Percentiles rank a stretch among this genome's conserved stretches.
Conservation (phyloP, 2,329 filamentous ascomycete genomes). For the Colletotrichum salicis region DNA sequence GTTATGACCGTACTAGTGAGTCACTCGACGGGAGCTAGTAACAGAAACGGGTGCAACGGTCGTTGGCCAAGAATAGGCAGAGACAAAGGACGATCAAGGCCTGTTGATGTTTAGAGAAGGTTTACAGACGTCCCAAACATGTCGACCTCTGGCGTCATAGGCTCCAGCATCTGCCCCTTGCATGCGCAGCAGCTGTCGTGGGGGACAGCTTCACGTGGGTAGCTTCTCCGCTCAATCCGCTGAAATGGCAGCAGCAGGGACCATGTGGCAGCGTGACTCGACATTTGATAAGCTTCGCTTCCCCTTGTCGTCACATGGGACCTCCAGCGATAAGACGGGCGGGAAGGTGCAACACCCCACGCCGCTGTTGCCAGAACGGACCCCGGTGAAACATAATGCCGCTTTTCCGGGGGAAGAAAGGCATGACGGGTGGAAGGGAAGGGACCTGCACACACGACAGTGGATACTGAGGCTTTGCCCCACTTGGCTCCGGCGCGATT, state of each 20-base stretch:
- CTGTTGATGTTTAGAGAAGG: slow-evolving; percentile 12
- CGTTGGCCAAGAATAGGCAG: slow-evolving; percentile 22
- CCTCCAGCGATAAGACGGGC: slow-evolving; percentile 19
- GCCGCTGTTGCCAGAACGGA: not conserved
- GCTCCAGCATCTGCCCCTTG: slow-evolving; percentile 29
- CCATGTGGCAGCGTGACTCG: slow-evolving; percentile 35
- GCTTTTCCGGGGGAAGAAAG: not conserved
- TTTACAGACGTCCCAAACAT: slow-evolving; percentile 11
- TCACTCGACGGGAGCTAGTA: slow-evolving; percentile 25
- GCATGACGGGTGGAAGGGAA: too few relatives aligned
- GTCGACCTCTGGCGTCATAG: slow-evolving; percentile 33
- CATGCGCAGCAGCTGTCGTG: slow-evolving; percentile 28
- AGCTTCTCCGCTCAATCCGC: slow-evolving; percentile 14
- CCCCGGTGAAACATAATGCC: slow-evolving; percentile 23
- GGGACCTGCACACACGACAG: slow-evolving; percentile 6
- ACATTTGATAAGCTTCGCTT: slow-evolving; percentile 29
- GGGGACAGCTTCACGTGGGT: slow-evolving; percentile 27
- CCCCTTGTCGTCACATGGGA: slow-evolving; percentile 33
- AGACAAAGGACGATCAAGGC: slow-evolving; percentile 18
- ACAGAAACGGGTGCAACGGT: slow-evolving; percentile 18
- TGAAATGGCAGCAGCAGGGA: slow-evolving; percentile 30
- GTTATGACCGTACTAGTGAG: slow-evolving; percentile 13
- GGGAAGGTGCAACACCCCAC: slow-evolving; percentile 20
- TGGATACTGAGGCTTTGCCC: slow-evolving; percentile 8
- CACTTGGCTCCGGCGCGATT: slow-evolving; percentile 30